phyloP scores from a whole-genome alignment of 2,329 filamentous ascomycete genomes.

The Arthrinium phaeospermum region DNA sequence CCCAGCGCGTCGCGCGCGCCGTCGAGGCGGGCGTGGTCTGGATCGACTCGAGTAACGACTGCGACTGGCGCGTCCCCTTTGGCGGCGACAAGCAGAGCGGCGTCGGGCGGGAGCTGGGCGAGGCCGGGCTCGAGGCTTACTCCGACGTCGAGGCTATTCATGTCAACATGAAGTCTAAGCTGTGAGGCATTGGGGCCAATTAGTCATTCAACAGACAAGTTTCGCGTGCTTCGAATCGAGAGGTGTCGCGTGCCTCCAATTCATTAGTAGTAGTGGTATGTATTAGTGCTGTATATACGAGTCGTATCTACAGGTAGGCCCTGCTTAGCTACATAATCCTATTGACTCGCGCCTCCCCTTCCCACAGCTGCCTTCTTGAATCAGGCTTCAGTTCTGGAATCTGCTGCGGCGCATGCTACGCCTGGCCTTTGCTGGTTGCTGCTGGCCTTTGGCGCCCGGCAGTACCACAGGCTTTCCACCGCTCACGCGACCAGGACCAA shows the following conservation, averaged over 20 bases:
- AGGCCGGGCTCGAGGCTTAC: constrained; percentile 59
- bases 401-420: background rate
- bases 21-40: constrained; percentile 73
- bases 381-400: background rate
- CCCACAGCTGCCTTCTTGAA: background rate
- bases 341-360: background rate
- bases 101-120: constrained; percentile 77
- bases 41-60: constrained; percentile 67
- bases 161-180: constrained; percentile 23
- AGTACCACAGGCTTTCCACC: constrained; percentile 17
- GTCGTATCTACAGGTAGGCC: background rate
- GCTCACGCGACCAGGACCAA: constrained; percentile 54
- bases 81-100: constrained; percentile 69
- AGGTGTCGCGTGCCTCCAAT: too few species aligned
- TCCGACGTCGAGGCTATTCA: constrained; percentile 26
- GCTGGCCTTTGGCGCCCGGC: constrained; percentile 14
- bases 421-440: background rate
- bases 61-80: constrained; percentile 21
- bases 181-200: background rate
- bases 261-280: too few species aligned
- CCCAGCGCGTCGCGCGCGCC: constrained; percentile 77
- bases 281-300: background rate
- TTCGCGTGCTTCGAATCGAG: too few species aligned
- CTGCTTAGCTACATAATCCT: background rate
- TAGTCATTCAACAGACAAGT: background rate